These are phyloP conservation scores for Saccharomyces jurei DNA, from an alignment of 805 yeast genomes.

Conservation along the genomic window DNA sequence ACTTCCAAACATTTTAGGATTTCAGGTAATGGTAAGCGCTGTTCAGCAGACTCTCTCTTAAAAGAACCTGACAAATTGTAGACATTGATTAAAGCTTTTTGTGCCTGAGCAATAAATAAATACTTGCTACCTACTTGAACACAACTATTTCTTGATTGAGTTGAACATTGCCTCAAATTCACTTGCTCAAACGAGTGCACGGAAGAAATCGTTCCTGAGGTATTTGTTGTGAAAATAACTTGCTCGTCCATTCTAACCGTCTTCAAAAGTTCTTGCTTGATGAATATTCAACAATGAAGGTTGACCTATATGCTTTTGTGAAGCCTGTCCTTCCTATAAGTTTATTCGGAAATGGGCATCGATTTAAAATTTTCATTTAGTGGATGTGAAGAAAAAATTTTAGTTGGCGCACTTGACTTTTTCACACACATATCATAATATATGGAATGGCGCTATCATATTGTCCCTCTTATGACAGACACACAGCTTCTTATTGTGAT, in stretches of 20 bases:
- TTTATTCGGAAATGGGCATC: neutral
- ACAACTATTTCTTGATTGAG: constrained; percentile 42
- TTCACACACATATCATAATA: neutral
- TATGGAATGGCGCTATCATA: neutral
- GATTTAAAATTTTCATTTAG: neutral
- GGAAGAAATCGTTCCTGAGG: constrained; percentile 23
- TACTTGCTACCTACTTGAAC: constrained; percentile 48
- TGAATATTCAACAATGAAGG: neutral
- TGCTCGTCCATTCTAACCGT: constrained; percentile 22
- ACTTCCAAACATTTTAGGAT: constrained; percentile 43
- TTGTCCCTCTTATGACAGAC: neutral
- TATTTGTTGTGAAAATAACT: constrained; percentile 24
- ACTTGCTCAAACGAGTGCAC: constrained; percentile 27
- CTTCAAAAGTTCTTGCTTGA: neutral
- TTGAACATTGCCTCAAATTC: constrained; percentile 33
- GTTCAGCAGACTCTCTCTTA: constrained; percentile 50
- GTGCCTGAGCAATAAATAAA: constrained; percentile 56
- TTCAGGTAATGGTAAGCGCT: constrained; percentile 80
- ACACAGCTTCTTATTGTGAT: neutral
- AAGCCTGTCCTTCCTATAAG: neutral
- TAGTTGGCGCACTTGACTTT: neutral
- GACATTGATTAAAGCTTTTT: constrained; percentile 66
- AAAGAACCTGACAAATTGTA: constrained; percentile 42
- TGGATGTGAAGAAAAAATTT: neutral
- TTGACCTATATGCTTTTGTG: no score